phyloP scores from a whole-genome alignment of 108 stramenopile species.

The Nitzschia sp. region DNA sequence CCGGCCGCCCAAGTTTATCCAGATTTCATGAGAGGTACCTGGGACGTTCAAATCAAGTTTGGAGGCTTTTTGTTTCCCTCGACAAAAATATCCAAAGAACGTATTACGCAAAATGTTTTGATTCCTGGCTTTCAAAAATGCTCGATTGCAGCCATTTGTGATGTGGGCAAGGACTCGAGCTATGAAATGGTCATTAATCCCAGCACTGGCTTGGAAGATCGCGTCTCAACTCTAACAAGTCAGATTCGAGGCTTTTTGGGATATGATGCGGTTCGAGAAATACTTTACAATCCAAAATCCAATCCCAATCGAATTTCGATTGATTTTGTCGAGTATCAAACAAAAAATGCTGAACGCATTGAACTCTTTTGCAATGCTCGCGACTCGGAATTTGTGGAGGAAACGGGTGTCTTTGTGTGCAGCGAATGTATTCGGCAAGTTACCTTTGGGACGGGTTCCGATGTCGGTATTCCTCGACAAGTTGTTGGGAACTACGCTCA shows the following conservation, averaged over 20 bases:
- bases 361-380: slow-evolving; percentile 84
- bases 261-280: slow-evolving; percentile 62
- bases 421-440: slow-evolving; percentile 84
- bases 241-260: slow-evolving; percentile 69
- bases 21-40: slow-evolving; percentile 59
- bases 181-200: slow-evolving; percentile 59
- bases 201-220: slow-evolving; percentile 64
- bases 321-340: slow-evolving; percentile 74
- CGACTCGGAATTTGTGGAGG: slow-evolving; percentile 55
- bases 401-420: slow-evolving; percentile 54
- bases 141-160: slow-evolving; percentile 62
- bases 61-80: slow-evolving; percentile 77
- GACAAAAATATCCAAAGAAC: slow-evolving; percentile 51
- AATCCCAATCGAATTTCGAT: slow-evolving; percentile 81
- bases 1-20: slow-evolving; percentile 74
- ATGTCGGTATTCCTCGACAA: slow-evolving; percentile 80
- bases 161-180: slow-evolving; percentile 64
- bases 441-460: slow-evolving; percentile 69
- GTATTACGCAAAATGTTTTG: slow-evolving; percentile 39
- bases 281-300: slow-evolving; percentile 58
- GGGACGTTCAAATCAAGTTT: slow-evolving; percentile 56
- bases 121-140: slow-evolving; percentile 85
- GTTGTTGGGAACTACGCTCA: slow-evolving; percentile 75
- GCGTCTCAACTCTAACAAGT: slow-evolving; percentile 37
- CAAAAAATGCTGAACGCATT: slow-evolving; percentile 83